phyloP scores from a whole-genome alignment of 139 green algal species.

The Picochlorum sp. region DNA sequence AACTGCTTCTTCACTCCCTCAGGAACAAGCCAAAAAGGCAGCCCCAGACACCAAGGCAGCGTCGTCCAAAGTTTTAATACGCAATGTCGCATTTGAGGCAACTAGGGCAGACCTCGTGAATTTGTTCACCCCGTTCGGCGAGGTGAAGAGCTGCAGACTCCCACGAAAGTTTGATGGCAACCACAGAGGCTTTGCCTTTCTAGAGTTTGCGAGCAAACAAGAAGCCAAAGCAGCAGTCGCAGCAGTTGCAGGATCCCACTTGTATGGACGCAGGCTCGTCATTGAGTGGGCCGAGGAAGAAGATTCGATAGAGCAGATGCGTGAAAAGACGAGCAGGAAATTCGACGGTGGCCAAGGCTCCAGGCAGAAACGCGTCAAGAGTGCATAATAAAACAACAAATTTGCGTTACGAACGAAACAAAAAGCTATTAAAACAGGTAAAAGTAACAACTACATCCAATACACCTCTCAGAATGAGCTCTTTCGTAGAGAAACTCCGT shows the following conservation, averaged over 20 bases:
- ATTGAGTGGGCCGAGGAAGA: constrained; percentile 81
- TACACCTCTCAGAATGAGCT: neutral
- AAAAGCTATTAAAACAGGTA: neutral
- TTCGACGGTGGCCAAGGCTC: constrained; percentile 14
- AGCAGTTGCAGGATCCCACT: constrained; percentile 68
- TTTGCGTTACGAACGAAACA: neutral
- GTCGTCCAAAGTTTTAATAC: constrained; percentile 55
- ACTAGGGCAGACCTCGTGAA: constrained; percentile 82
- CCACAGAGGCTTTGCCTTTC: constrained; percentile 83
- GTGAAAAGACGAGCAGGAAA: constrained; percentile 62
- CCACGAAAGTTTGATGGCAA: constrained; percentile 96
- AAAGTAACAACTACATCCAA: constrained; percentile 1
- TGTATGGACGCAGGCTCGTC: constrained; percentile 90
- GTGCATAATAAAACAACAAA: constrained; percentile 9
- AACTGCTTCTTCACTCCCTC: no score
- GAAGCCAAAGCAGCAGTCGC: constrained; percentile 46
- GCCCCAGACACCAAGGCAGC: neutral
- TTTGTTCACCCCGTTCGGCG: constrained; percentile 88
- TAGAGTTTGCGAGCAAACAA: constrained; percentile 83
- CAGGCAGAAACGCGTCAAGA: neutral
- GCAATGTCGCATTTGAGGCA: constrained; percentile 97
- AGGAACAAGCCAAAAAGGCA: neutral
- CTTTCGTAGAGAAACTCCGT: neutral
- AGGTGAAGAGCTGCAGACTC: constrained; percentile 86
- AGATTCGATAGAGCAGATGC: constrained; percentile 58